phyloP scores from a whole-genome alignment of 768 basidiomycete species.

The Amanita exitialis region DNA sequence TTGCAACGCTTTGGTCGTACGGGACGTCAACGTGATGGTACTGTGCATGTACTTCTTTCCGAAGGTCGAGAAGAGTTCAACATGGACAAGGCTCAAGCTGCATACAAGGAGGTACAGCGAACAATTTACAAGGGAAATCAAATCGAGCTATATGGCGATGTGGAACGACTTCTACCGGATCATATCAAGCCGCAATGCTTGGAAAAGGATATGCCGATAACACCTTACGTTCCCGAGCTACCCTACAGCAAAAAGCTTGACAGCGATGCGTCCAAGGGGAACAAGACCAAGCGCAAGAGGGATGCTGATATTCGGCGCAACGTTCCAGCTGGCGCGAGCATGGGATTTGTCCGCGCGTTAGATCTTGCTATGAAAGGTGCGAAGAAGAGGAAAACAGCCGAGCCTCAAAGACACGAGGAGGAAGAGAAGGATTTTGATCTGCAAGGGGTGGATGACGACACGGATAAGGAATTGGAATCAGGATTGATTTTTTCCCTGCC shows the following conservation, averaged over 20 bases:
- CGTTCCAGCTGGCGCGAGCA: constrained; percentile 62
- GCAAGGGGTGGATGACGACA: constrained; percentile 55
- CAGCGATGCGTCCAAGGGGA: constrained; percentile 18
- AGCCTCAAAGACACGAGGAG: constrained; percentile 10
- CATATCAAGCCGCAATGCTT: constrained; percentile 67
- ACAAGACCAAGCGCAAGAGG: constrained; percentile 55
- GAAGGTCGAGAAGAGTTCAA: constrained; percentile 88
- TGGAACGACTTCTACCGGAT: constrained; percentile 74
- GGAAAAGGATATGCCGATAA: constrained; percentile 78
- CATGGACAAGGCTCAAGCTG: constrained; percentile 78
- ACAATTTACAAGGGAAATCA: constrained; percentile 78
- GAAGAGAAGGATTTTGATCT: constrained; percentile 32
- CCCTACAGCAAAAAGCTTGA: constrained; percentile 27
- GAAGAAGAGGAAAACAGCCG: constrained; percentile 36
- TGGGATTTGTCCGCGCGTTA: constrained; percentile 62
- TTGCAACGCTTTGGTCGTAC: constrained; percentile 94
- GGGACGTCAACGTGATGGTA: constrained; percentile 83
- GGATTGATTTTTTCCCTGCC: constrained; percentile 31
- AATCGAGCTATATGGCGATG: constrained; percentile 90
- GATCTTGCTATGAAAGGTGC: constrained; percentile 46
- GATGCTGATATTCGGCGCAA: constrained; percentile 60
- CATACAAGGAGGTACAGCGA: constrained; percentile 83
- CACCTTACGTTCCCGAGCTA: constrained; percentile 51
- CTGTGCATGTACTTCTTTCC: constrained; percentile 85
- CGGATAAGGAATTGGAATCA: constrained; percentile 56